phyloP scores from a whole-genome alignment of 2,329 filamentous ascomycete genomes.

The Beauveria bassiana region DNA sequence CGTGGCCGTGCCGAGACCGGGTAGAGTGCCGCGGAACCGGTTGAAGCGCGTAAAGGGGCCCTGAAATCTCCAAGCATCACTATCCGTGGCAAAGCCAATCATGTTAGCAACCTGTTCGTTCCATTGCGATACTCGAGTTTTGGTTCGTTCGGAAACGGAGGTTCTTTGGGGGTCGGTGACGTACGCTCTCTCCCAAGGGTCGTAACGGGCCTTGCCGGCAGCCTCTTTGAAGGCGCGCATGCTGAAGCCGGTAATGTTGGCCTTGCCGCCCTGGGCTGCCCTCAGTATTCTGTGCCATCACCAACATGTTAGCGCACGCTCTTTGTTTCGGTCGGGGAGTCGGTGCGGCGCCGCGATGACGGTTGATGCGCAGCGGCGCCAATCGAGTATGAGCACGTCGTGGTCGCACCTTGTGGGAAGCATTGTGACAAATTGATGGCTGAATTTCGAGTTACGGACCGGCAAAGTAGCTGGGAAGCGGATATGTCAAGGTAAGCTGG shows the following conservation, averaged over 20 bases:
- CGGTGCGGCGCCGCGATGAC: not conserved
- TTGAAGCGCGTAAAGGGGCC: slow-evolving; percentile 84
- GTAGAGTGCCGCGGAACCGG: slow-evolving; percentile 79
- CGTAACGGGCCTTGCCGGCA: slow-evolving; percentile 54
- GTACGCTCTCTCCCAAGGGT: slow-evolving; percentile 59
- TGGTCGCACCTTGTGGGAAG: slow-evolving; percentile 31
- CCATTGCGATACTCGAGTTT: not conserved
- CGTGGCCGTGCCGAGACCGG: slow-evolving; percentile 84
- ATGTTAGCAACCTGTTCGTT: not conserved
- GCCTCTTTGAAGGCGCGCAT: slow-evolving; percentile 70
- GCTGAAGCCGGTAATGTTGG: slow-evolving; percentile 90
- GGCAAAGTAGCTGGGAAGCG: not conserved
- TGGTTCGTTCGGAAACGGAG: not conserved
- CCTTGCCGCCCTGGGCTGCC: slow-evolving; percentile 45
- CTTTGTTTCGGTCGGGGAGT: not conserved
- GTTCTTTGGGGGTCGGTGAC: slow-evolving; percentile 23
- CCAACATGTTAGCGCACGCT: not conserved
- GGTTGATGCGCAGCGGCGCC: not conserved
- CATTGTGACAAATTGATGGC: slow-evolving; percentile 24
- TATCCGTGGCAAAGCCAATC: slow-evolving; percentile 29
- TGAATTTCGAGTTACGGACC: not conserved
- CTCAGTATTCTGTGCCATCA: slow-evolving; percentile 34
- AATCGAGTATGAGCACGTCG: not conserved
- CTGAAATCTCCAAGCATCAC: slow-evolving; percentile 91
- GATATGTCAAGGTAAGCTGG: slow-evolving; percentile 5